Evolutionary conservation across 1,139 yeast genomes (phyloP).

Genomic region (Geotrichum reessii): DNA sequence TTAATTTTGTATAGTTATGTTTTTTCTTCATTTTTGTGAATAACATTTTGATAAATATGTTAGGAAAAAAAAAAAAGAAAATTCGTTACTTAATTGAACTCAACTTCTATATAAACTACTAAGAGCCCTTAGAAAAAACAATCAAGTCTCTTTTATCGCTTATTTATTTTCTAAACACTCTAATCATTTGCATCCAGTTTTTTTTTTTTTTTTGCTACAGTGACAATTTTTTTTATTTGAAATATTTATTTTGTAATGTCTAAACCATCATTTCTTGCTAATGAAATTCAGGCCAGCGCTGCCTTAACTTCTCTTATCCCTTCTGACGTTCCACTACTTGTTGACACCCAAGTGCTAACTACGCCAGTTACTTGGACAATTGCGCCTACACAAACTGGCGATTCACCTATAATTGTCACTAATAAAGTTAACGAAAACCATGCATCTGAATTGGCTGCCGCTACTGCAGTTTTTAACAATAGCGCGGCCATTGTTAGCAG

Average conservation of each 20-base stretch:
- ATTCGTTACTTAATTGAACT: background rate
- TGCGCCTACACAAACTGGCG: constrained; percentile 5
- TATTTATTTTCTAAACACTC: background rate
- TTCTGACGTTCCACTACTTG: constrained; percentile 10
- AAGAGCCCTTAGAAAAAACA: background rate
- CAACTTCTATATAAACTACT: background rate
- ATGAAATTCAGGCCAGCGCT: constrained; percentile 13
- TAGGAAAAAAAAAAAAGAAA: too few species aligned
- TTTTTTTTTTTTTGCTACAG: background rate
- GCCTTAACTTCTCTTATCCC: background rate
- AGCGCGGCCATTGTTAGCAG: background rate
- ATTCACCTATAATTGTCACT: background rate
- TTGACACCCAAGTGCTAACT: constrained; percentile 9
- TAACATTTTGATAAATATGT: background rate
- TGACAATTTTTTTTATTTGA: background rate
- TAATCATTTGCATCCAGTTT: background rate
- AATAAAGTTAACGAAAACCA: background rate
- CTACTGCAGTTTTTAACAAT: background rate
- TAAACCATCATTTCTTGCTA: background rate
- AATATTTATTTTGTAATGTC: background rate
- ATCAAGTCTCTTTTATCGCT: background rate
- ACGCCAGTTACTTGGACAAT: constrained; percentile 3
- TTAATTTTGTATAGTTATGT: background rate
- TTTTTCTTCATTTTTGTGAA: background rate
- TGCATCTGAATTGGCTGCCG: background rate